Evolutionary conservation across 148 eudicot species (phyloP), one percentile per base, ranked within the genome.

Genomic region (Vaccinium corymbosum): DNA sequence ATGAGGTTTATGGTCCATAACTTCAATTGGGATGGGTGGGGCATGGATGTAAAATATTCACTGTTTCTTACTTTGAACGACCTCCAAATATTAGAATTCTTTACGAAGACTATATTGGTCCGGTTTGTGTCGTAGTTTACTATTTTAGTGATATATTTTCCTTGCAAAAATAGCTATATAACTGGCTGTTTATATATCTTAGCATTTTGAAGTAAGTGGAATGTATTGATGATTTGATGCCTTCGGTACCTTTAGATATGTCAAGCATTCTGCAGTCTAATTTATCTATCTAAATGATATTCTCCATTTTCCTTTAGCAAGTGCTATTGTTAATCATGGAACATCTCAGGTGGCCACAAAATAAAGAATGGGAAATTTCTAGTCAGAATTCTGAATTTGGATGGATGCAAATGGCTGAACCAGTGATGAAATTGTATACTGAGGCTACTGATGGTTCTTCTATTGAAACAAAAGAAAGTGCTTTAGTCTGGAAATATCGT

Each of bases 391-490:
- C 82, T 68, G 90, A 89, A 3, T 90, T 88, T 80, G 86, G 89
- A 64, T 90, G 92, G 92, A 86, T 86, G 89, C 89, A 85, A 78
- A 88, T 90, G 80, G 90, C 89, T n/a, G 84, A 90, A 78, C 92
- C 92, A 64, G 87, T 90, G 38, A 90, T 90, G 92, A 75, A 46
- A 55, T 83, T 89, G 66, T 90, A 90, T 86, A 90, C 92, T 25
- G 92, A 90, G 78, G 84, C 92, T 19, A 90, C 92, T 14, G 92
- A 90, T 83, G 92, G 92, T 81, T 90, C 92, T 56, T 85, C 85
- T 76, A 88, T 90, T 73, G 92, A 90, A 84, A 85, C 57, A 7
- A 90, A 90, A 73, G 90, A 90, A 84, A 90, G 92, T 85, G 89
- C 92, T 75, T 38, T 90, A 35, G 92, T 90, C 17, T 90, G 92